Evolutionary conservation across 2,329 filamentous ascomycete species (phyloP).

Genomic region (Pseudogymnoascus sp.): DNA sequence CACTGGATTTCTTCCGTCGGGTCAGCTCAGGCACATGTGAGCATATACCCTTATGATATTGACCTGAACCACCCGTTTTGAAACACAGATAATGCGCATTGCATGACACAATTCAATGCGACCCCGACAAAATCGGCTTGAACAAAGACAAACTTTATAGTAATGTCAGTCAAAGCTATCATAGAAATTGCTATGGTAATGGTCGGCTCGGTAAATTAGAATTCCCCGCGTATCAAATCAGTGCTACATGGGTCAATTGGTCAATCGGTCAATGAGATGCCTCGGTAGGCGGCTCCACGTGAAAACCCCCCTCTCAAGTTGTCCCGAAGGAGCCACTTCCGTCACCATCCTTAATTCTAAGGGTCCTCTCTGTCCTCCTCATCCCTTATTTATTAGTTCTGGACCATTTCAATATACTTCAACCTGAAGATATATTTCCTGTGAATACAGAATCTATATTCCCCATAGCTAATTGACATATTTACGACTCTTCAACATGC

Average conservation of each 20-base stretch:
- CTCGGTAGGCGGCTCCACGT: background rate
- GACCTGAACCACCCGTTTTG: background rate
- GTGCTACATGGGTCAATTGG: background rate
- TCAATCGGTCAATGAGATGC: conserved; percentile 3
- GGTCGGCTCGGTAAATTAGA: background rate
- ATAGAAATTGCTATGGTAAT: background rate
- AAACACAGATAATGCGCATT: background rate
- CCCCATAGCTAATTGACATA: background rate
- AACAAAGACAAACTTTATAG: background rate
- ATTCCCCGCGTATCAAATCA: background rate
- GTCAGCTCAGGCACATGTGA: background rate
- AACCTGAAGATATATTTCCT: background rate
- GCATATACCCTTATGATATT: too few relatives aligned
- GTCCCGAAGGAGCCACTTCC: background rate
- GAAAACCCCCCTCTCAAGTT: background rate
- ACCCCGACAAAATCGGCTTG: background rate
- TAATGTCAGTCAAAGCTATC: conserved; percentile 1
- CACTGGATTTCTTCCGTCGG: background rate
- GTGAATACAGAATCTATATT: background rate
- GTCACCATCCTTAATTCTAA: background rate
- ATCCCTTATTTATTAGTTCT: background rate
- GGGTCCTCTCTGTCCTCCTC: background rate
- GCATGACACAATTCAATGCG: conserved; percentile 1
- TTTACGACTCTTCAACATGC: background rate
- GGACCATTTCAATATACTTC: background rate